Evolutionary conservation across 352 stramenopile genomes (phyloP), one percentile per base, ranked within the genome.

Genomic region (Pythium vanterpoolii): DNA sequence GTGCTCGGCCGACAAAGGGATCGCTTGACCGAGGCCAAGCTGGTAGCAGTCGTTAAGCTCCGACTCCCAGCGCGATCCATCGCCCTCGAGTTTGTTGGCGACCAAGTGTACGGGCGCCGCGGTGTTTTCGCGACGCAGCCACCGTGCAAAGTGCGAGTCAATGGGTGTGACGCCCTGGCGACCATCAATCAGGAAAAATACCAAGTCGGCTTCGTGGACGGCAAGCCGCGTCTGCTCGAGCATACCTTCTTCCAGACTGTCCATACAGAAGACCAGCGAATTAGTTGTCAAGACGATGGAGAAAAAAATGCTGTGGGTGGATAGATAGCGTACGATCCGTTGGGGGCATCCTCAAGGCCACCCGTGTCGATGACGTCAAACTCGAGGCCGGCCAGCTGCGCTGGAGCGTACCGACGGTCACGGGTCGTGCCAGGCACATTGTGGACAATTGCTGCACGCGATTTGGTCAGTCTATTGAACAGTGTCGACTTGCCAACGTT

Each of bases 401-500:
- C 77, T 49, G 66, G 58, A 5, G 77, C 79, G 63, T 90, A 92
- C 38, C 84, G 79, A 1, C 84, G 81, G 54, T 93, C 84, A 21
- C 84, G 82, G 10, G 84, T 93, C 9, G 83, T 93, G 10, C 83
- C 83, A 0, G 83, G 79, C 1, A 93, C 83, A 49, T 93, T 85
- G 66, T 93, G 83, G n/a, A 93, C 83, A 58, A 93, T 93, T 8
- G 83, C 83, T 0, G 71, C 64, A 23, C 83, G 78, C 19, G 82
- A 80, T 67, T 89, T 90, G 52, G 84, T 93, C 49, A 93, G 58
- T 21, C 84, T 76, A 66, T 93, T 93, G 72, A 87, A 93, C 26
- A 93, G 80, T 66, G 84, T 93, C 42, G 82, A 91, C 64, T 93
- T 93, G 55, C 84, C 84, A 38, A 93, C 82, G 66, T 93, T 93